phyloP scores from a whole-genome alignment of 352 stramenopile species.

The Peronospora tabacina region DNA sequence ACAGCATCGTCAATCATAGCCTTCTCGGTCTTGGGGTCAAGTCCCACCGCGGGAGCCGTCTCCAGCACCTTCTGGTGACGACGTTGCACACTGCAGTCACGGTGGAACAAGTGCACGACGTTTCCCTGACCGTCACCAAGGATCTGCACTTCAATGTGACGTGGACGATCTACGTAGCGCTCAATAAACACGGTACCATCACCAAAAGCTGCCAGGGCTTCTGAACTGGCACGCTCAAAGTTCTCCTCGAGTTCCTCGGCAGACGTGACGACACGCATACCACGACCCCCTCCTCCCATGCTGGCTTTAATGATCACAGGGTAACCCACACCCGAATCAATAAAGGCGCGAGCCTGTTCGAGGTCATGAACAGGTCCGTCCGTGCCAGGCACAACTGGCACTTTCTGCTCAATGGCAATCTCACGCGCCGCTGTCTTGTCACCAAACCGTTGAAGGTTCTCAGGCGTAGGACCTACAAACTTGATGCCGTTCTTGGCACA shows the following conservation, averaged over 20 bases:
- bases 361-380: constrained; percentile 85
- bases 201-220: constrained; percentile 89
- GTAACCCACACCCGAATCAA: constrained; percentile 87
- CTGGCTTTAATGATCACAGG: constrained; percentile 98
- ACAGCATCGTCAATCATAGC: constrained; percentile 91
- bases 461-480: constrained; percentile 93
- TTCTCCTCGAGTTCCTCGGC: constrained; percentile 84
- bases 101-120: constrained; percentile 92
- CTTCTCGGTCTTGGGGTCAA: constrained; percentile 76
- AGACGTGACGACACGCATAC: constrained; percentile 90
- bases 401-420: constrained; percentile 84
- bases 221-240: constrained; percentile 79
- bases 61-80: constrained; percentile 98
- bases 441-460: constrained; percentile 86
- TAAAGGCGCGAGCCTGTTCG: constrained; percentile 86
- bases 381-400: constrained; percentile 86
- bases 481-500: constrained; percentile 89
- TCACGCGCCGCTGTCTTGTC: constrained; percentile 87
- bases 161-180: constrained; percentile 91
- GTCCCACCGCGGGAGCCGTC: constrained; percentile 86
- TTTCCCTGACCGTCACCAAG: constrained; percentile 92
- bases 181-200: constrained; percentile 95
- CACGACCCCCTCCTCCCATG: constrained; percentile 93
- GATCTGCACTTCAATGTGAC: constrained; percentile 97
- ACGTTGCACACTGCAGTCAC: constrained; percentile 97